phyloP scores from a whole-genome alignment of 805 yeast genomes.

The Tetrapisispora taiwanensis region DNA sequence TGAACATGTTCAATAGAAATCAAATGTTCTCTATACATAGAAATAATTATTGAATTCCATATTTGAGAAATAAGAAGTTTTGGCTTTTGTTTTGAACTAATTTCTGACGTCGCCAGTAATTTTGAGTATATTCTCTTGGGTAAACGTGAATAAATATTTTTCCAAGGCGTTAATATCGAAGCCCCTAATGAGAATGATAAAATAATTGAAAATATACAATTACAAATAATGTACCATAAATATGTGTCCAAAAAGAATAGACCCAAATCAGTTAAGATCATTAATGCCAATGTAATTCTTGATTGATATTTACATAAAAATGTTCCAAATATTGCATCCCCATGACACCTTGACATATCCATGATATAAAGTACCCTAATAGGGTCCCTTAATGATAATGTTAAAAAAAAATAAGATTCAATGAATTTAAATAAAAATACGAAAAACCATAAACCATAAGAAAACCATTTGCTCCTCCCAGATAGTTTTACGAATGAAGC shows the following conservation, averaged over 20 bases:
- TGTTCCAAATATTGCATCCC: constrained; percentile 47
- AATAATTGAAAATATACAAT: constrained; percentile 60
- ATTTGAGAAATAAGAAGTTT: constrained; percentile 54
- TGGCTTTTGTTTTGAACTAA: constrained; percentile 39
- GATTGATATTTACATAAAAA: constrained; percentile 50
- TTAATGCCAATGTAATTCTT: constrained; percentile 40
- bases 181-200: constrained; percentile 66
- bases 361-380: constrained; percentile 55
- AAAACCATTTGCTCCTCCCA: constrained; percentile 48
- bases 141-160: constrained; percentile 62
- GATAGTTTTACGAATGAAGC: constrained; percentile 44
- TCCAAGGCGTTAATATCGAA: constrained; percentile 85
- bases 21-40: constrained; percentile 75
- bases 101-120: constrained; percentile 42
- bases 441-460: constrained; percentile 58
- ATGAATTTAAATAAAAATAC: constrained; percentile 59
- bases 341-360: constrained; percentile 46
- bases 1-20: constrained; percentile 65
- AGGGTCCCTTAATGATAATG: constrained; percentile 64
- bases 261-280: constrained; percentile 52
- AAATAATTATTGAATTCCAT: constrained; percentile 77
- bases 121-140: constrained; percentile 72
- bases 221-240: constrained; percentile 78
- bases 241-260: constrained; percentile 74
- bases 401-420: constrained; percentile 72